Base-by-base conservation (phyloP, 805 yeast genomes). In the Candida silvatica region DNA sequence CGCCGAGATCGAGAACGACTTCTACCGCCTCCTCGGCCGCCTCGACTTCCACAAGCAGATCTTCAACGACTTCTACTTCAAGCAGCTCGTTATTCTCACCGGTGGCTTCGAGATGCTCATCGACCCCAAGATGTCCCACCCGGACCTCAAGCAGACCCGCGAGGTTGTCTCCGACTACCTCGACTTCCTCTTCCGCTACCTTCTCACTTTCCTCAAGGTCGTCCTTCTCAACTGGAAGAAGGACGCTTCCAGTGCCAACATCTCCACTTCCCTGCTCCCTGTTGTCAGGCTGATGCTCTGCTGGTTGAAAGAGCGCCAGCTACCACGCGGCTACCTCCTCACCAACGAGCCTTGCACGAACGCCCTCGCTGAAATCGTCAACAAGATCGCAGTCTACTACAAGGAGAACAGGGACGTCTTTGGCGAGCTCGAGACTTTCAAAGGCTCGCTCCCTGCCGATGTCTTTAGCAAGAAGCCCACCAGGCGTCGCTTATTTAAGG, bases 401-500 rank as follows among this genome's bases (percentile, higher is more conserved):
- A 31, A 42, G 3, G 7, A 16, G 32, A 38, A 19, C 37, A 39
- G 3, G 44, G 42, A 17, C 17, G 24, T 27, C 16, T 28, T 36
- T 4, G 35, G 31, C n/a, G 24, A 26, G 12, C 11, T 40, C 17
- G 40, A 40, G 4, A 33, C 27, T 24, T 18, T 16, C 20, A 26
- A 20, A 11, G 14, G 19, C 11, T 7, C 15, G 6, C 4, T 9
- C 14, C 17, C 26, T 16, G 24, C 7, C 11, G 29, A 27, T 9
- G 40, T 47, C 6, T 36, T 46, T 33, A 30, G 37, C 31, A 5
- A 37, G 30, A 37, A 63, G 34, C 80, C 81, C 12, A 42, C 49
- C 6, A 64, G 90, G 52, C 46, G 52, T 2, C 69, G 74, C 37
- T 70, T 69, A 36, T 80, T 79, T 48, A 56, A 62, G 30, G 90